These are phyloP conservation scores for Puccinia triticina DNA, from an alignment of 1,284 basidiomycete genomes.

Conservation along the genomic window DNA sequence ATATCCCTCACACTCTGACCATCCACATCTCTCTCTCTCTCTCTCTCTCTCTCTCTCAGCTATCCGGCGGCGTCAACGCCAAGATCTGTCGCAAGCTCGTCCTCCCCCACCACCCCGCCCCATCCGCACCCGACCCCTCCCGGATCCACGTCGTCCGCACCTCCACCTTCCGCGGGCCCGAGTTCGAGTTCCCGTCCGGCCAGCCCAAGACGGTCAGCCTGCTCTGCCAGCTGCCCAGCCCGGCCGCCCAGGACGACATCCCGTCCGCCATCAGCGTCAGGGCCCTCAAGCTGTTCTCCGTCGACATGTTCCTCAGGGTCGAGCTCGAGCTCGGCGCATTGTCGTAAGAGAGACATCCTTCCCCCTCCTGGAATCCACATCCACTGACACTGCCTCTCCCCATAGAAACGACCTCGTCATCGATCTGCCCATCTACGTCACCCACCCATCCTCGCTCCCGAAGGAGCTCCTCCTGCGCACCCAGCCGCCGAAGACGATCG, in stretches of 20 bases:
- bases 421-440: constrained; percentile 57
- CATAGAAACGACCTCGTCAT: constrained; percentile 55
- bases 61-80: constrained; percentile 43
- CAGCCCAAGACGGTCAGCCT: constrained; percentile 51
- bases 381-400: too few species aligned
- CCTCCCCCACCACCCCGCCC: constrained; percentile 30
- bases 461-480: constrained; percentile 52
- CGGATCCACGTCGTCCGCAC: constrained; percentile 53
- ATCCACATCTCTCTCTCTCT: neutral
- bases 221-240: constrained; percentile 50
- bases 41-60: constrained; percentile 7
- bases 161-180: constrained; percentile 54
- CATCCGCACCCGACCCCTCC: constrained; percentile 42
- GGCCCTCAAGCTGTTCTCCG: constrained; percentile 56
- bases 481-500: constrained; percentile 39
- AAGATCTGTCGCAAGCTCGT: constrained; percentile 44
- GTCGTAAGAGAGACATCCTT: constrained; percentile 55
- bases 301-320: constrained; percentile 55
- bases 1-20: too few species aligned
- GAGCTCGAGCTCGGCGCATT: constrained; percentile 56
- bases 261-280: constrained; percentile 54
- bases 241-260: neutral
- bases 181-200: constrained; percentile 55
- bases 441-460: constrained; percentile 56
- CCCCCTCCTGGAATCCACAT: too few species aligned